Evolutionary conservation across 495 filamentous ascomycete genomes (phyloP), one percentile per base, ranked within the genome.

Genomic region (Penicillium fimorum): DNA sequence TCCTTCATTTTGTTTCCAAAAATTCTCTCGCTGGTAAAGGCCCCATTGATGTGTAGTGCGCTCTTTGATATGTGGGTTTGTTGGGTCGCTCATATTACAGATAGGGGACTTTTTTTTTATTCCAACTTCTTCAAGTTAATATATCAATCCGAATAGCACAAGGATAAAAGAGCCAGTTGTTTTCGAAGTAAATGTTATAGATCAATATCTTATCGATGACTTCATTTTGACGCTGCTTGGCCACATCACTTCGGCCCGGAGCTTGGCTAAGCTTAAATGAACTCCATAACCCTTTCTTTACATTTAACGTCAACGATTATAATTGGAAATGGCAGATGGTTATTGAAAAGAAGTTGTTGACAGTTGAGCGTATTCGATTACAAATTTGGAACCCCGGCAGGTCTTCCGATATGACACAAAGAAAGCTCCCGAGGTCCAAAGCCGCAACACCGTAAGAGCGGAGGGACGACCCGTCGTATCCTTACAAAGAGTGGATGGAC

Each of bases 21-120:
- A 85, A 45, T 82, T 77, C 60, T 87, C 82, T 3, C 83, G 73
- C 51, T 87, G 84, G 56, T 87, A 87, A 5, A 83, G 71, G 5
- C 63, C 79, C 75, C 78, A 87, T 74, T 85, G 81, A 20, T 84
- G 82, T 1, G 83, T 87, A 47, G 68, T 78, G 30, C 84, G 70
- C 25, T 76, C 70, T 37, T 75, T 56, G 56, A 83, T 80, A 64
- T 84, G 84, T 9, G 80, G 78, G 57, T 81, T 83, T 6, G 76
- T 79, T 15, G 81, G 77, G 62, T 87, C 82, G 47, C 72, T 76
- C 78, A 82, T 83, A 10, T 35, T 69, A 29, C 38, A 25, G 17
- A 37, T 47, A 35, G 2, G n/a, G 3, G n/a, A 13, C 5, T 1
- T 2, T 7, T n/a, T 7, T 7, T 17, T 17, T 1, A 37, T 37